Percentiles rank a stretch among this genome's conserved stretches.
These are phyloP conservation scores for Vigna angularis DNA, from an alignment of 306 rosid genomes.

Conservation along the genomic window DNA sequence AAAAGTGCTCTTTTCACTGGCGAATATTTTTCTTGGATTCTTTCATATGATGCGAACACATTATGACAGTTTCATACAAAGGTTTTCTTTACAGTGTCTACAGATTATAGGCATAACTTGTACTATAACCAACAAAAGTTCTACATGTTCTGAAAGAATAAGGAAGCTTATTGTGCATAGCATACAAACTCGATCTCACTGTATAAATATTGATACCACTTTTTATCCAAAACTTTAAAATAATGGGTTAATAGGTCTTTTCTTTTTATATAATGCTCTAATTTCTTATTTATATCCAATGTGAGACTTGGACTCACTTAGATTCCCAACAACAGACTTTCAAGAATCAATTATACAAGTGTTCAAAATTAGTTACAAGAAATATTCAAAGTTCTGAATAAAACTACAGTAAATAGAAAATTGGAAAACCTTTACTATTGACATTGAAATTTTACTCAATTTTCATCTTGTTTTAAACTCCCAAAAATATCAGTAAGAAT, in stretches of 20 bases:
- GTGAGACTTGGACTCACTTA: too few relatives aligned
- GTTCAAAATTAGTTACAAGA: neutral
- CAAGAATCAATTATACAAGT: neutral
- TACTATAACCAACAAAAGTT: neutral
- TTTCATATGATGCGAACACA: neutral
- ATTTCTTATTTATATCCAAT: too few relatives aligned
- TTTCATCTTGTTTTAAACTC: neutral
- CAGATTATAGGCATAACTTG: neutral
- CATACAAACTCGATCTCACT: too few relatives aligned
- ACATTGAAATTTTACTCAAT: neutral
- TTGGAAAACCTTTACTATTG: neutral
- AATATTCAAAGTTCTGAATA: neutral
- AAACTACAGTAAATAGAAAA: neutral
- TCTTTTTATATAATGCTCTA: too few relatives aligned
- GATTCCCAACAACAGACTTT: too few relatives aligned
- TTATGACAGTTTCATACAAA: neutral
- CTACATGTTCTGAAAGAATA: neutral
- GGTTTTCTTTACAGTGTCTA: neutral
- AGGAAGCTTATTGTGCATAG: neutral
- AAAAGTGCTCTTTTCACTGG: neutral
- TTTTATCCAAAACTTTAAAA: too few relatives aligned
- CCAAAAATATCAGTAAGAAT: neutral
- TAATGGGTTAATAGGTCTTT: too few relatives aligned
- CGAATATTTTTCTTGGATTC: neutral
- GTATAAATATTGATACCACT: too few relatives aligned